These are phyloP conservation scores for Verticillium dahliae DNA, from an alignment of 2,329 filamentous ascomycete genomes.

Conservation along the genomic window DNA sequence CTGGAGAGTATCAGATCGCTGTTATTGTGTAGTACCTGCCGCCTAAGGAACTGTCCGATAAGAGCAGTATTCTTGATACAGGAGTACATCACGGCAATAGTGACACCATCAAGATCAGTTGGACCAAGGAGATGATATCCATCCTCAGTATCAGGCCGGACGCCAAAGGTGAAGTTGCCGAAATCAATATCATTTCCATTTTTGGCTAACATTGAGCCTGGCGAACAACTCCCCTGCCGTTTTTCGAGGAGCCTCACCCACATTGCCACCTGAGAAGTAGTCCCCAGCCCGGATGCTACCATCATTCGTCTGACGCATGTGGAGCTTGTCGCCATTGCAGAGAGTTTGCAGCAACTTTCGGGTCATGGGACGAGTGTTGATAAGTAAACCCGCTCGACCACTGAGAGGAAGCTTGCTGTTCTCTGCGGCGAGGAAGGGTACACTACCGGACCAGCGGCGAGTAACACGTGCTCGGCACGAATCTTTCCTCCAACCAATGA, in stretches of 20 bases:
- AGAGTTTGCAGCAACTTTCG: constrained; percentile 14
- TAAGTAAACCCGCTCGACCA: constrained; percentile 17
- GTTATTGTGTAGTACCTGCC: not conserved
- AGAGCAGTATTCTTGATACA: constrained; percentile 6
- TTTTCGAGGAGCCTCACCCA: constrained; percentile 14
- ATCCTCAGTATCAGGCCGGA: constrained; percentile 18
- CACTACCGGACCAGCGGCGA: constrained; percentile 20
- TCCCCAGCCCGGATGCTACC: constrained; percentile 18
- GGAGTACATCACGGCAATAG: constrained; percentile 22
- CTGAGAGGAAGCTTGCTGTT: constrained; percentile 17
- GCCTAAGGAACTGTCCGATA: not conserved
- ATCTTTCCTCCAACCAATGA: constrained; percentile 8
- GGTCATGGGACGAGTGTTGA: constrained; percentile 18
- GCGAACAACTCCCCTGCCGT: constrained; percentile 16
- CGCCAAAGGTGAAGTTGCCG: constrained; percentile 21
- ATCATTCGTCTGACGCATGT: constrained; percentile 21
- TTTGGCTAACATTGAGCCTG: constrained; percentile 13
- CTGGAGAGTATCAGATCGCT: not conserved
- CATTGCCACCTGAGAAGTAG: not conserved
- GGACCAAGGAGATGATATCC: constrained; percentile 20
- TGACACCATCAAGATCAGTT: constrained; percentile 18
- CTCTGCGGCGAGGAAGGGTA: constrained; percentile 15
- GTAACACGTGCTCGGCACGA: constrained; percentile 19
- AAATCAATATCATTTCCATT: constrained; percentile 15
- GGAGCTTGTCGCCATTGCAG: constrained; percentile 15